These are phyloP conservation scores for Pelargonium myrrhifolium DNA, from an alignment of 441 rosid species.

Conservation along the genomic window DNA sequence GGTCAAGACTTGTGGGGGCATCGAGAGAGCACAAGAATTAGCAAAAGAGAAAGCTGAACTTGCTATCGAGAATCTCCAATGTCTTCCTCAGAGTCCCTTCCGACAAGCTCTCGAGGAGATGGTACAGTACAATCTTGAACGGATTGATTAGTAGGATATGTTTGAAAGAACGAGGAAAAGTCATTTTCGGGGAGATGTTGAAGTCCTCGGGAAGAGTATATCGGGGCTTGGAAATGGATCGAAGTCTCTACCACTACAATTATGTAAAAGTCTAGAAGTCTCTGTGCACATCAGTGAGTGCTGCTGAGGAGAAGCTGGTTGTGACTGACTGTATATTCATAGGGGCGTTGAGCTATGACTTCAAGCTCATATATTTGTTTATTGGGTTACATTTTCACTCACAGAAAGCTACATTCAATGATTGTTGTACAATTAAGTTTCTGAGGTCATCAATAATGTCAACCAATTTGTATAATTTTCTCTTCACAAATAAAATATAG, in stretches of 20 bases:
- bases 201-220: too few species aligned
- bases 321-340: conserved; percentile 20
- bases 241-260: conserved; percentile 5
- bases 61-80: conserved; percentile 54
- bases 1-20: conserved; percentile 59
- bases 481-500: neutral
- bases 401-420: conserved; percentile 6
- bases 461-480: conserved; percentile 10
- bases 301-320: conserved; percentile 11
- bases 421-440: conserved; percentile 12
- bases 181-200: neutral
- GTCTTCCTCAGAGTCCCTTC: conserved; percentile 55
- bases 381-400: conserved; percentile 10
- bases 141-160: conserved; percentile 43
- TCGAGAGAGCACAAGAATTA: conserved; percentile 58
- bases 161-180: neutral
- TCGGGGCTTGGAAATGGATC: neutral
- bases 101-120: conserved; percentile 64
- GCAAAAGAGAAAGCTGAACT: conserved; percentile 72
- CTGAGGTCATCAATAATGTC: conserved; percentile 13
- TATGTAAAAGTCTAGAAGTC: neutral
- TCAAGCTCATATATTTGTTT: conserved; percentile 20
- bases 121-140: conserved; percentile 78
- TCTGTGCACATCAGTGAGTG: neutral
- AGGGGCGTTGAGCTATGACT: conserved; percentile 26